Base-by-base conservation (phyloP, 495 filamentous ascomycete genomes). In the Filosporella fistucella region DNA sequence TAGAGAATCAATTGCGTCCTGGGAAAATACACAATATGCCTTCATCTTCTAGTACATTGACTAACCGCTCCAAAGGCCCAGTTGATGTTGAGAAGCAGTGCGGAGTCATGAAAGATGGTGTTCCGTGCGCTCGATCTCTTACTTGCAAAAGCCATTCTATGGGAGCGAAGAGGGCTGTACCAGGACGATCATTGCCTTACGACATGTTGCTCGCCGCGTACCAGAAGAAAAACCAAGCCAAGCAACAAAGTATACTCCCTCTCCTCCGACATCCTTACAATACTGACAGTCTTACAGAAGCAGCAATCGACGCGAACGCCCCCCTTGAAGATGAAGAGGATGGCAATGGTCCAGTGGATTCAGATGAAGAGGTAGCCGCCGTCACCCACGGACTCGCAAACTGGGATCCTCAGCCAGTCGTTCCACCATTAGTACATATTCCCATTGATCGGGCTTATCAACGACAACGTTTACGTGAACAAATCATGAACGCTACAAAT, bases 191-290 rank as follows among this genome's bases (percentile, higher is more conserved):
- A 28, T 70, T 96, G 41, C 94, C 94, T 1, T 98, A 98, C 61
- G 91, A 97, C 64, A 89, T 93, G 80, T 70, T 98, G 21, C 77
- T 98, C 18, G 81, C 87, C 23, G 86, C 88, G 14, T 97, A 98
- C 64, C 93, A 98, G 70, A 96, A 96, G 75, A 96, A 95, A 74
- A 98, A 97, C 62, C 93, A 97, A 67, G 93, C 93, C 11, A 91
- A 94, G 57, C 87, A 93, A 69, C 91, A 96, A 63, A 94, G 87
- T 90, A 76, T 54, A 42, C 21, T 42, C 41, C 43, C 34, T 30
- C 34, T 21, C 21, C 32, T 37, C 22, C 25, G 43, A 11, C 20
- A n/a, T 24, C 34, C 21, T 7, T 10, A 36, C 38, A 26, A 22
- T 42, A 51, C 64, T 66, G 56, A 68, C 45, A 34, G n/a, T 30